Evolutionary conservation across 495 filamentous ascomycete species (phyloP), one percentile per base, ranked within the genome.

Genomic region (Letharia lupina): DNA sequence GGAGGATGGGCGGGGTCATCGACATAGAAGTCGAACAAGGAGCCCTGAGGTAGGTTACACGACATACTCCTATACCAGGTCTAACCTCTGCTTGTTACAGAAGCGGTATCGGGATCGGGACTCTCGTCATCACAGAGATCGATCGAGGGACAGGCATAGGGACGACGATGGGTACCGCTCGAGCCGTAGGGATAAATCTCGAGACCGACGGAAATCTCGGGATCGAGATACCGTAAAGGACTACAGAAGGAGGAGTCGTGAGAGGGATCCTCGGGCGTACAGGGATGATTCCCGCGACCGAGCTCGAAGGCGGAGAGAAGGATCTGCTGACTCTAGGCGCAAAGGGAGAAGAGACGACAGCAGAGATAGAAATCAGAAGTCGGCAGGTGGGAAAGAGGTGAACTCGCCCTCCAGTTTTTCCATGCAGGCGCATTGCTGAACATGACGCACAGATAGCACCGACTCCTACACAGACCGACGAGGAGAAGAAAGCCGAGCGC

Each of bases 401-500:
- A 67, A 79, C 40, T 42, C 59, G 12, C 40, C 23, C 33, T 10
- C 31, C 42, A 9, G 23, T 37, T 10, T 35, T 4, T 18, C 33
- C 28, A 31, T 13, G 20, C 12, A 39, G 5, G 15, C 28, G 3
- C 2, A n/a, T 0, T 37, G 11, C 18, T 48, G 13, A 56, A 20
- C 10, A 35, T 10, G 16, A 57, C 4, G 8, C 33, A 54, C 35
- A 66, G 64, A 52, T 47, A 11, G 68, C 73, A 15, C 67, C 77
- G 42, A 79, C 85, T 23, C 79, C 87, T 64, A 76, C 79, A 41
- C 84, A 84, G 70, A 84, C 88, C 23, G 91, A 93, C 67, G 89
- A 89, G 63, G 88, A 94, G 50, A 93, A 94, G 73, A 90, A 91
- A 72, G 89, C 86, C 57, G 90, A 95, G 73, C 80, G 89, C 61